phyloP scores from a whole-genome alignment of 192 early-diverging fungal species.

The Backusella parvicylindrica region DNA sequence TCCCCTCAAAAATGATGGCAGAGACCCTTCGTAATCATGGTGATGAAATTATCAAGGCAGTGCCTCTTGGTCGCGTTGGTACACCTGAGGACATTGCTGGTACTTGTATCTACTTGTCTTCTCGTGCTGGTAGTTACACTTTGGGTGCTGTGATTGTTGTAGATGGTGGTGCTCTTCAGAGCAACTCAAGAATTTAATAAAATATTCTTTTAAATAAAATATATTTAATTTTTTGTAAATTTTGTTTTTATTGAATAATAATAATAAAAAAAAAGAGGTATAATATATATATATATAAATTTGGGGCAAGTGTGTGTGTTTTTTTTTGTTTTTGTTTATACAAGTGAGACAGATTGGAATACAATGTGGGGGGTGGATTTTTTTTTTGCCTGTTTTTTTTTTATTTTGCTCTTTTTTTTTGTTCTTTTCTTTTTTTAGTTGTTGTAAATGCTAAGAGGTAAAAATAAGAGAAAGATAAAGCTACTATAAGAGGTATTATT shows the following conservation, averaged over 20 bases:
- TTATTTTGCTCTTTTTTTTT: not conserved
- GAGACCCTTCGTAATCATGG: constrained; percentile 49
- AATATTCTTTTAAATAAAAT: not conserved
- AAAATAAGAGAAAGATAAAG: too few relatives aligned
- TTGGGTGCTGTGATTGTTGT: constrained; percentile 28
- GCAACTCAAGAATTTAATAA: constrained; percentile 12
- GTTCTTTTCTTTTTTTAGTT: not conserved
- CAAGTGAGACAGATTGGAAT: not conserved
- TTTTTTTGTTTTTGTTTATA: not conserved
- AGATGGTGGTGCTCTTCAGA: constrained; percentile 28
- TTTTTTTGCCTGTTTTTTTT: not conserved
- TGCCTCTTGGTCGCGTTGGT: constrained; percentile 80
- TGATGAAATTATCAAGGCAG: constrained; percentile 46
- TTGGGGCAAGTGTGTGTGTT: not conserved
- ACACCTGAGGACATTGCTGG: constrained; percentile 84
- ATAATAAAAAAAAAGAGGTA: not conserved
- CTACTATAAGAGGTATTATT: not conserved
- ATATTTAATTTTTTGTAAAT: not conserved
- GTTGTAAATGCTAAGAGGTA: too few relatives aligned
- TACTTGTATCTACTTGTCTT: constrained; percentile 77
- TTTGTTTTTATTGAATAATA: not conserved
- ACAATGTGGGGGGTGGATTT: not conserved
- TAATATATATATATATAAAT: constrained; percentile 1
- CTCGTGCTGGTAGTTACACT: constrained; percentile 69
- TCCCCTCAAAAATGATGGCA: constrained; percentile 76